Evolutionary conservation across 2,329 filamentous ascomycete species (phyloP), one percentile per base, ranked within the genome.

Genomic region (Calonectria hawksworthii): DNA sequence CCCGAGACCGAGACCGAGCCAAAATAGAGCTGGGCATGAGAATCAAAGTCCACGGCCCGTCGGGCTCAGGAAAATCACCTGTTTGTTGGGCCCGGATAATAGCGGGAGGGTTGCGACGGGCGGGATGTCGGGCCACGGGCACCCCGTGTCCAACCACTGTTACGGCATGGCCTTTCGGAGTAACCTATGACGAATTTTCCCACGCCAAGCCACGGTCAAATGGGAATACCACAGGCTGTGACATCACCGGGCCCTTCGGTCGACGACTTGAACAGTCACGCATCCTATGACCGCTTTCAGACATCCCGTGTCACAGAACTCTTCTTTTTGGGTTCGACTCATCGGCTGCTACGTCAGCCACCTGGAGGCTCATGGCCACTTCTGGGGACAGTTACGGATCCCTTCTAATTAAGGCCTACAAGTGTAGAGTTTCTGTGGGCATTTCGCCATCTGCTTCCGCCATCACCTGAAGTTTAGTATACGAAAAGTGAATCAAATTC

Each of bases 81-180:
- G 71, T 69, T 66, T 73, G 71, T 66, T 66, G 65, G 64, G 71
- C 52, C 65, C 71, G 65, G 54, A 50, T 26, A 28, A 44, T 64
- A 61, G 66, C 56, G 66, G 64, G 38, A 64, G 56, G 56, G 44
- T 66, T 52, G 67, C 50, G 30, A 66, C 34, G 36, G 28, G 34
- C 34, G 65, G 66, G 26, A 36, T 68, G 65, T 73, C 69, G 65
- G 50, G 65, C 73, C 59, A 75, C 70, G 66, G 73, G n/a, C 70
- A 70, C 61, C n/a, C 73, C 73, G 70, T 54, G 54, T 38, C 56
- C 73, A 74, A 72, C 68, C 63, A 63, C 64, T 63, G 56, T 74
- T 71, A 56, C 44, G 68, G 68, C 50, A 34, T 66, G 59, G 71
- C 56, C 36, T 34, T 63, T 74, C 68, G 51, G 54, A 72, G 36